Percentiles rank a stretch among this genome's conserved stretches.
Conservation (phyloP, 345 rosid species). For the Hevea brasiliensis region DNA sequence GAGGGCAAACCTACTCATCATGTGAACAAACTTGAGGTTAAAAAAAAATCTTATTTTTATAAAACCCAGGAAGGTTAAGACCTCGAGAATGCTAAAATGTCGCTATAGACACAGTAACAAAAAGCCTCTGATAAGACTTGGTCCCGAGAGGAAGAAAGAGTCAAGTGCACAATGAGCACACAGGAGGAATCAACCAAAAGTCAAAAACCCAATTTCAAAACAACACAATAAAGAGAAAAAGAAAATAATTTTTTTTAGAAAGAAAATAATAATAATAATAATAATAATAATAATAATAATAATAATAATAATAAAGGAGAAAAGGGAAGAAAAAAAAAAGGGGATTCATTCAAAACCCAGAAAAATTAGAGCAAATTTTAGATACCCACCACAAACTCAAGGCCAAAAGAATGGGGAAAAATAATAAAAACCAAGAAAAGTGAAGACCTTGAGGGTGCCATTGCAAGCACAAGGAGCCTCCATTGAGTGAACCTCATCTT, state of each 20-base stretch:
- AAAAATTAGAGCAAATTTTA: neutral
- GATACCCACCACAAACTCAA: neutral
- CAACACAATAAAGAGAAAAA: no score
- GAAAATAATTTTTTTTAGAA: neutral
- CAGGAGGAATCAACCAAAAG: neutral
- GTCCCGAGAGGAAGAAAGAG: neutral
- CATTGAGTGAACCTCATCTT: slow-evolving; percentile 43
- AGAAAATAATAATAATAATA: no score
- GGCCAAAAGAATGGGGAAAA: neutral
- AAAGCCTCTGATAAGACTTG: neutral
- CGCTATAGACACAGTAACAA: neutral
- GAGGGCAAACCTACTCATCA: neutral
- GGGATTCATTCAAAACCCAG: neutral
- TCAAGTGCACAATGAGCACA: slow-evolving; percentile 6
- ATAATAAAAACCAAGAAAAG: slow-evolving; percentile 7
- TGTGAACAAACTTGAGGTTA: slow-evolving; percentile 1
- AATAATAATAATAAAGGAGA: neutral
- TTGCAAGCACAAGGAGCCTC: slow-evolving; percentile 69
- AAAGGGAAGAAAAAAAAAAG: neutral
- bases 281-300: no score
- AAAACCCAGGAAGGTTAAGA: neutral
- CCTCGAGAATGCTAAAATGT: neutral
- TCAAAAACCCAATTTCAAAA: no score
- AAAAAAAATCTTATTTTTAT: neutral
- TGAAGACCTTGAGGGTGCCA: slow-evolving; percentile 63